These are phyloP conservation scores for Ascochyta pisi DNA, from an alignment of 2,329 filamentous ascomycete genomes.

Conservation along the genomic window DNA sequence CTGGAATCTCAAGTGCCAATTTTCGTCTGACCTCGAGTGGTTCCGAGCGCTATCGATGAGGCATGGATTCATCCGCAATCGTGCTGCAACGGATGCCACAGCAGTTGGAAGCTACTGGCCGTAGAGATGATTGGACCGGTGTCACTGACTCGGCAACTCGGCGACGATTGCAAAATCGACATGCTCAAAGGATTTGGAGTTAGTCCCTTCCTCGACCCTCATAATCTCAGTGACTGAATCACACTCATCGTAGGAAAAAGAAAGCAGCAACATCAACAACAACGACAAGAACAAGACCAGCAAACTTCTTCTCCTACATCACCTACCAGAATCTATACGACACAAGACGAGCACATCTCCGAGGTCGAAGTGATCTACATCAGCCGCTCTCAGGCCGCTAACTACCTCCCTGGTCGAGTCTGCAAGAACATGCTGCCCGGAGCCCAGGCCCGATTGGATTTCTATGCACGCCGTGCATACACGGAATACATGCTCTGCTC, in stretches of 20 bases:
- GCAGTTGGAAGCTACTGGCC: not conserved
- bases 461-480: slow-evolving; percentile 1
- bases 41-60: not conserved
- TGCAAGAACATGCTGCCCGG: slow-evolving; percentile 3
- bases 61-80: not conserved
- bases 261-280: not conserved
- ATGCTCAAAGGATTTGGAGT: not conserved
- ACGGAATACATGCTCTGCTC: slow-evolving; percentile 3
- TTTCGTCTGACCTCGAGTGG: no score
- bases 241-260: not conserved
- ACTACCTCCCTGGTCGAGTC: not conserved
- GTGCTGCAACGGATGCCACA: not conserved
- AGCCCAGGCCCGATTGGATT: not conserved
- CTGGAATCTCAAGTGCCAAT: no score
- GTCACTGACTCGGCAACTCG: not conserved
- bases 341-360: not conserved
- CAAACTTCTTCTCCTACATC: not conserved
- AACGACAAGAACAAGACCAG: not conserved
- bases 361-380: not conserved
- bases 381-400: not conserved
- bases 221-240: not conserved
- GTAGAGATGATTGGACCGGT: not conserved
- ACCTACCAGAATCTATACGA: no score
- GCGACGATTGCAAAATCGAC: not conserved
- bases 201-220: not conserved